A percentile compares a stretch with the other conserved stretches of the same genome.
Evolutionary conservation across 2,329 filamentous ascomycete genomes (phyloP).

Genomic region (Rachicladosporium sp.): DNA sequence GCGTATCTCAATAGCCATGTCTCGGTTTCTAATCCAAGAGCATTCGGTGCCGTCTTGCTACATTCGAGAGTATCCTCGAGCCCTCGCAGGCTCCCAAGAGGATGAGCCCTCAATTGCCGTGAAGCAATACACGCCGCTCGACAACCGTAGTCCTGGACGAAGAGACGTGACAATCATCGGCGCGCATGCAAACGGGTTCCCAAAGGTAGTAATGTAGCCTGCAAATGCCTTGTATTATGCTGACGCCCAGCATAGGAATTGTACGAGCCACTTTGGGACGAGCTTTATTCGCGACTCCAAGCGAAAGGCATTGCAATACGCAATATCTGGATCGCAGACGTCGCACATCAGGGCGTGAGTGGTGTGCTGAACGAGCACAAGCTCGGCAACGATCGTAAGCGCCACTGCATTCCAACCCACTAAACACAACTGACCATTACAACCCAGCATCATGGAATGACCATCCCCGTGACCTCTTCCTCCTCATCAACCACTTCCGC

Average conservation of each 20-base stretch:
- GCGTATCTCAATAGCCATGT: conserved; percentile 2
- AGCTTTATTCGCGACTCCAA: conserved; percentile 51
- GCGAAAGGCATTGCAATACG: conserved; percentile 56
- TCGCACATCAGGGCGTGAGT: conserved; percentile 73
- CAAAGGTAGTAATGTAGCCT: conserved; percentile 71
- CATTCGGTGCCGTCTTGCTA: conserved; percentile 64
- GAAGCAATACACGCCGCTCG: conserved; percentile 75
- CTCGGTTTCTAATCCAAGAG: conserved; percentile 54
- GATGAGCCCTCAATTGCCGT: conserved; percentile 61
- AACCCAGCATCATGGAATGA: conserved; percentile 68
- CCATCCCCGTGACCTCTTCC: conserved; percentile 68
- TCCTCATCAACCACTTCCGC: conserved; percentile 76
- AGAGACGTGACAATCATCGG: conserved; percentile 78
- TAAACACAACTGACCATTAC: conserved; percentile 2
- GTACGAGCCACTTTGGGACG: conserved; percentile 86
- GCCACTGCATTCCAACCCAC: too few relatives aligned
- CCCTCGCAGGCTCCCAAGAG: conserved; percentile 60
- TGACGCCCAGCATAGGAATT: too few relatives aligned
- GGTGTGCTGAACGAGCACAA: conserved; percentile 61
- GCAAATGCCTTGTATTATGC: too few relatives aligned
- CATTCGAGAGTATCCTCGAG: conserved; percentile 68
- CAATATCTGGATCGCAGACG: conserved; percentile 80
- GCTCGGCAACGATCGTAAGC: conserved; percentile 73
- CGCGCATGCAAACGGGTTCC: conserved; percentile 83
- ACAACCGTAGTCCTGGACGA: conserved; percentile 53